phyloP scores from a whole-genome alignment of 2,329 filamentous ascomycete genomes.

The Lachnellula suecica region DNA sequence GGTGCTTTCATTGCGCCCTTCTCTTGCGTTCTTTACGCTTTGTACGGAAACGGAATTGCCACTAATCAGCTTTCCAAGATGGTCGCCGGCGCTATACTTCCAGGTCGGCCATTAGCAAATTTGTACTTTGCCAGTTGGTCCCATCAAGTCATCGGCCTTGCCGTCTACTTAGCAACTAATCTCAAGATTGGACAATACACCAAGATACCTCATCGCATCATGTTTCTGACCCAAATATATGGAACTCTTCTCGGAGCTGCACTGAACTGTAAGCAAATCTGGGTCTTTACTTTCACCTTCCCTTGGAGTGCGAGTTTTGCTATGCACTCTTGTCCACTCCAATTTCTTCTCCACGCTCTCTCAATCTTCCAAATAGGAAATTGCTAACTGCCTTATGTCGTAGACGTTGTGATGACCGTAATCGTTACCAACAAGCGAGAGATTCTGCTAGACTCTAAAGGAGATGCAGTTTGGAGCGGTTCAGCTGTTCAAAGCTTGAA shows the following conservation, averaged over 20 bases:
- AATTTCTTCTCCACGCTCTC: no score
- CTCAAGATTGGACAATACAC: conserved; percentile 38
- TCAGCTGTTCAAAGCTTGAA: conserved; percentile 46
- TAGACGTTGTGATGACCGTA: conserved; percentile 41
- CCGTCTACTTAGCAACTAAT: conserved; percentile 31
- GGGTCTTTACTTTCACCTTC: no score
- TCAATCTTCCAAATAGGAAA: no score
- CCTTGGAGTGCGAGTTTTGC: no score
- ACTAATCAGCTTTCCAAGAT: conserved; percentile 43
- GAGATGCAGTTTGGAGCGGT: conserved; percentile 46
- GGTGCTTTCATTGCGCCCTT: conserved; percentile 38
- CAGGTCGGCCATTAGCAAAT: conserved; percentile 38
- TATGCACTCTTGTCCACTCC: no score
- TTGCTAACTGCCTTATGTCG: no score
- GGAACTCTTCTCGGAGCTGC: conserved; percentile 41
- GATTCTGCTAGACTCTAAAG: conserved; percentile 40
- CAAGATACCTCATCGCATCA: conserved; percentile 37
- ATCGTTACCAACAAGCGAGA: conserved; percentile 43
- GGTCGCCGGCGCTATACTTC: conserved; percentile 46
- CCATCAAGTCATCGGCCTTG: conserved; percentile 33
- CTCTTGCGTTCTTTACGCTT: conserved; percentile 38
- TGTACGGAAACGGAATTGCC: conserved; percentile 41
- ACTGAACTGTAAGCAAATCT: no score
- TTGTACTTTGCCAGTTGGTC: conserved; percentile 38
- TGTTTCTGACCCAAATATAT: conserved; percentile 41